Evolutionary conservation across 441 rosid species (phyloP).

Genomic region (Erysimum cheiri): DNA sequence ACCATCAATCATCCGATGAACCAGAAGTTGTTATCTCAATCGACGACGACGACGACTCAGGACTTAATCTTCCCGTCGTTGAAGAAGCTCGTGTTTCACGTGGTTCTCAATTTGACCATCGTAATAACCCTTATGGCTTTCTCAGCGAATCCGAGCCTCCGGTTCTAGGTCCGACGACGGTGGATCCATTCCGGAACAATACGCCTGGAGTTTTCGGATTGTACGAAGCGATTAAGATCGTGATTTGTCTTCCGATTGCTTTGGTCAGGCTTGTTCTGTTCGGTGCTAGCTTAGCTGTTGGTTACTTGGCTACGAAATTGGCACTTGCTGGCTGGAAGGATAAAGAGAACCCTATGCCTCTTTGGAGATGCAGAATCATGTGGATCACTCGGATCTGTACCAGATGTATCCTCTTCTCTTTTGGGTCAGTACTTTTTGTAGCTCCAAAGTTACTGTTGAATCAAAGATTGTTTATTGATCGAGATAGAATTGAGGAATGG

Average conservation of each 20-base stretch:
- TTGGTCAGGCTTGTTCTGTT: conserved; percentile 67
- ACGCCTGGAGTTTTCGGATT: conserved; percentile 63
- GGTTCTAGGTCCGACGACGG: conserved; percentile 53
- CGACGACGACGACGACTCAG: conserved; percentile 39
- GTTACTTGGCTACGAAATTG: conserved; percentile 71
- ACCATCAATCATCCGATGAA: conserved; percentile 48
- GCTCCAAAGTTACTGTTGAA: background rate
- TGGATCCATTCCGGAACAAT: conserved; percentile 78
- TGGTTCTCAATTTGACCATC: conserved; percentile 21
- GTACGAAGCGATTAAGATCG: conserved; percentile 77
- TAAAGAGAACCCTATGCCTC: conserved; percentile 83
- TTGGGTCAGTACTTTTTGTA: conserved; percentile 59
- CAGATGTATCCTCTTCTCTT: conserved; percentile 85
- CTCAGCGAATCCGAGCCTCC: conserved; percentile 56
- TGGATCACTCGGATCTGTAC: conserved; percentile 82
- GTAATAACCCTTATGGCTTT: conserved; percentile 63
- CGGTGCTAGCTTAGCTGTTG: conserved; percentile 62
- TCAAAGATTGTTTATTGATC: background rate
- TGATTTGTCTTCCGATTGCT: conserved; percentile 75
- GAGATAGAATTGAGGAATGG: background rate
- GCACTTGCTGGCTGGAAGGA: conserved; percentile 91
- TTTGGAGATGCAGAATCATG: conserved; percentile 85
- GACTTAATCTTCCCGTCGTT: conserved; percentile 28
- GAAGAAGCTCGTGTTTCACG: conserved; percentile 23
- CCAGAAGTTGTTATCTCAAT: conserved; percentile 57